phyloP scores from a whole-genome alignment of 352 stramenopile genomes.

The Phytopythium chamaehyphon region DNA sequence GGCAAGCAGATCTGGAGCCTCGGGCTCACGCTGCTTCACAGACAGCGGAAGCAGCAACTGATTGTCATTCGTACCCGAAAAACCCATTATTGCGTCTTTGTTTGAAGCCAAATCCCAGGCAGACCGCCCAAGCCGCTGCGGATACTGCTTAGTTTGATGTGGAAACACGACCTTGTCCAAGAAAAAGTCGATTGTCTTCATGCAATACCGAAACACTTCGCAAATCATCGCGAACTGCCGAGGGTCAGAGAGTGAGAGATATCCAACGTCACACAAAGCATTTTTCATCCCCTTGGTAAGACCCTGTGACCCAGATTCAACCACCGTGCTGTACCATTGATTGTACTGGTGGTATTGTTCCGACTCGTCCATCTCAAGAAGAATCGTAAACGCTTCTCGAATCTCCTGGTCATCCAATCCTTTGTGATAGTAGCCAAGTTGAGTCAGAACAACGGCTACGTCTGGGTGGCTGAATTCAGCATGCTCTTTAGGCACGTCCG shows the following conservation, averaged over 20 bases:
- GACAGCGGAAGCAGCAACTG: constrained; percentile 69
- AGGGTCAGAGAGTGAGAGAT: constrained; percentile 76
- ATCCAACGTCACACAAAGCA: constrained; percentile 46
- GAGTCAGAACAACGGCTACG: constrained; percentile 73
- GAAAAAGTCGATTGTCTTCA: constrained; percentile 83
- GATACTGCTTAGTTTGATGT: constrained; percentile 75
- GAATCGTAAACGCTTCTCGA: constrained; percentile 34
- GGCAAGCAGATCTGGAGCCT: constrained; percentile 37
- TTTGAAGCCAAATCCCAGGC: constrained; percentile 82
- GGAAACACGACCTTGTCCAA: constrained; percentile 82
- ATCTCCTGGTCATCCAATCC: constrained; percentile 57
- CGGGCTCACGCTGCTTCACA: constrained; percentile 56
- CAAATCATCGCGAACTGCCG: constrained; percentile 55
- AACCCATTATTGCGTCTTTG: constrained; percentile 50
- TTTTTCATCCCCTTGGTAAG: constrained; percentile 10
- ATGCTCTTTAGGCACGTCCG: constrained; percentile 74
- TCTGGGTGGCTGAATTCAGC: constrained; percentile 90
- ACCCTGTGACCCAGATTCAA: constrained; percentile 6
- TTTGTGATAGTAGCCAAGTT: constrained; percentile 84
- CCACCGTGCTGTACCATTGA: constrained; percentile 55
- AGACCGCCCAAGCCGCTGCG: constrained; percentile 58
- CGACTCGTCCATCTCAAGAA: constrained; percentile 62
- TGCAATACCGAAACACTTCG: constrained; percentile 53
- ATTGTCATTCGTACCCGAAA: constrained; percentile 91
- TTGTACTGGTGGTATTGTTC: constrained; percentile 63